Conservation (phyloP, 208 protist species). For the Trypanosoma rangeli region DNA sequence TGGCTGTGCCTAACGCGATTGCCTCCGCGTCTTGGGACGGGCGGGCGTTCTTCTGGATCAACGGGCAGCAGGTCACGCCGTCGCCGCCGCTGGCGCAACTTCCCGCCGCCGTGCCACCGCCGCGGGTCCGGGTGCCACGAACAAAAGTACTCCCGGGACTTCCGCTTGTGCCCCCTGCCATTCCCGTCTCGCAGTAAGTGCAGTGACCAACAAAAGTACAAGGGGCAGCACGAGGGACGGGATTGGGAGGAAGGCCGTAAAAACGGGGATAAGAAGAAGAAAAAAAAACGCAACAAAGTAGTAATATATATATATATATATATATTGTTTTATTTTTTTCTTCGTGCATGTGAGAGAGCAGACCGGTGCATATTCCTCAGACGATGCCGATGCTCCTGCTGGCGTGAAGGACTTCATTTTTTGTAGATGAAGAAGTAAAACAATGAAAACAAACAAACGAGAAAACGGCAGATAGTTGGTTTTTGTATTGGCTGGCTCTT, state of each 20-base stretch:
- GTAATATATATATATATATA: background rate
- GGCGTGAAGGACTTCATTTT: background rate
- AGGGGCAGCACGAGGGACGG: background rate
- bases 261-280: constrained; percentile 10
- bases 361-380: background rate
- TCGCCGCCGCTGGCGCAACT: constrained; percentile 46
- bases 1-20: constrained; percentile 56
- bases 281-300: background rate
- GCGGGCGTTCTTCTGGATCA: constrained; percentile 56
- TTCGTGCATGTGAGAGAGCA: background rate
- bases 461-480: background rate
- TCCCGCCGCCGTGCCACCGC: constrained; percentile 72
- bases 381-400: background rate
- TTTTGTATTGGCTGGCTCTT: background rate
- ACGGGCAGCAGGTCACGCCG: constrained; percentile 59
- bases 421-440: background rate
- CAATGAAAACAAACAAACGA: constrained; percentile 5
- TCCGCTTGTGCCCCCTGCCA: constrained; percentile 39
- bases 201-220: background rate
- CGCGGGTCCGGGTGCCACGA: constrained; percentile 55
- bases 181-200: constrained; percentile 25
- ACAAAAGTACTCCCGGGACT: constrained; percentile 70
- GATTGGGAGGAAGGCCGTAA: no score
- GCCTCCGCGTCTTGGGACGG: constrained; percentile 78
- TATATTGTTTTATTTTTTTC: no score